Evolutionary conservation across 2,329 filamentous ascomycete genomes (phyloP).

Genomic region (Hypocrella siamensis): DNA sequence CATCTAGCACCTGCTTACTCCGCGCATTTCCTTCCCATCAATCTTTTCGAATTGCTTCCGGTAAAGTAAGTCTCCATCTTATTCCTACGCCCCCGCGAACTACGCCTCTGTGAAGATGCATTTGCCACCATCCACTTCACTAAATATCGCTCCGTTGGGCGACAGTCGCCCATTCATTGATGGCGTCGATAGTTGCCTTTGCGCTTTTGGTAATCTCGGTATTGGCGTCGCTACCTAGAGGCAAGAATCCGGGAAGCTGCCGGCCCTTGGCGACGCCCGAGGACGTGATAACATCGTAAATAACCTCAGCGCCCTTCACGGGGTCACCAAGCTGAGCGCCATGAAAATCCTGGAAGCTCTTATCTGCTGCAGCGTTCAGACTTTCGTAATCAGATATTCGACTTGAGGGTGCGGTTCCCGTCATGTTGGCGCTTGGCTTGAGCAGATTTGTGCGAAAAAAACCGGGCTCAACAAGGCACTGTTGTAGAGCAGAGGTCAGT

Average conservation of each 20-base stretch:
- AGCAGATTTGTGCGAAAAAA: constrained; percentile 4
- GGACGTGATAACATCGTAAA: constrained; percentile 5
- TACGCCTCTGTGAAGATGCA: no score
- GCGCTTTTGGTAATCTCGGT: constrained; percentile 1
- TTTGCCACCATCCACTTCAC: no score
- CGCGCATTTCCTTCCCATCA: no score
- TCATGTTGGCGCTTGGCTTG: constrained; percentile 3
- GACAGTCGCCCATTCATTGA: constrained; percentile 1
- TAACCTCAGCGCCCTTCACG: constrained; percentile 3
- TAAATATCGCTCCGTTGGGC: background rate
- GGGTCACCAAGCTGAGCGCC: constrained; percentile 3
- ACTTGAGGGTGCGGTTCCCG: background rate
- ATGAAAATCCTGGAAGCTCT: background rate
- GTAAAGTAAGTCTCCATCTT: no score
- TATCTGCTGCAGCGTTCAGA: background rate
- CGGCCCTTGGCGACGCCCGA: constrained; percentile 2
- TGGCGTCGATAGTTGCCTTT: constrained; percentile 2
- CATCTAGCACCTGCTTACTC: no score
- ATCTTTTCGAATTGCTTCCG: no score
- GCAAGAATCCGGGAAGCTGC: constrained; percentile 3
- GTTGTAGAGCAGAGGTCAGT: no score
- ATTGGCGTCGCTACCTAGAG: constrained; percentile 3
- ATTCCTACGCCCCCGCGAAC: no score
- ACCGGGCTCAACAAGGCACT: constrained; percentile 4
- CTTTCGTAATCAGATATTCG: constrained; percentile 4